Base-by-base conservation (phyloP, 352 stramenopile genomes). In the Phytophthora ramorum region DNA sequence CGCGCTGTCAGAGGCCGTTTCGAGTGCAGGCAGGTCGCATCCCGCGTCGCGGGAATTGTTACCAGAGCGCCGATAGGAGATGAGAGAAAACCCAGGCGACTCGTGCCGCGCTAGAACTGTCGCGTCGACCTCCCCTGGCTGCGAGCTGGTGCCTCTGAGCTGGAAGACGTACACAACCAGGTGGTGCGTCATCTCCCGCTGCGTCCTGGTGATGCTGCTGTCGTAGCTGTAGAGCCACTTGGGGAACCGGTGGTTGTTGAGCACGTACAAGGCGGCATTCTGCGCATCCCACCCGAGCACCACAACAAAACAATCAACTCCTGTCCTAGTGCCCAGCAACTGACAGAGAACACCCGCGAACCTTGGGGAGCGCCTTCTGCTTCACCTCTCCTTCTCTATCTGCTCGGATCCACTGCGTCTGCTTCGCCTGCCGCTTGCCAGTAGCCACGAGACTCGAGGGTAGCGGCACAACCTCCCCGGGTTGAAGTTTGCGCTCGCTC, bases 141-240 rank as follows among this genome's bases (percentile, higher is more conserved):
- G 46, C 4, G 41, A 63, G 1, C 52, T 28, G 2, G 44, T 30
- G 17, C 17, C 5, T 22, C 35, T 34, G n/a, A 69, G 41, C 20
- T 51, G 56, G 45, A 78, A 63, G 7, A 73, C 56, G 30, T 85
- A 85, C 1, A 56, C 66, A 1, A 58, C 66, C 19, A 85, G 48
- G 8, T 75, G 61, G 26, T 85, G 76, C 9, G 64, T 69, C 73
- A 81, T 80, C 34, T 77, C 67, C 30, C 76, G 76, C 53, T 85
- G 70, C 28, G 53, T 71, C 19, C 75, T 67, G 2, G 70, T 85
- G 17, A 77, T 52, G 35, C 73, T 77, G 38, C 73, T 81, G 52
- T 85, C 73, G 52, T 81, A 85, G 53, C 61, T 69, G 62, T 85
- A 85, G 46, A 76, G 68, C 76, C 76, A 85, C 38, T 72, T 76